These are phyloP conservation scores for Paraphaeosphaeria sporulosa DNA, from an alignment of 2,329 filamentous ascomycete species.

Conservation along the genomic window DNA sequence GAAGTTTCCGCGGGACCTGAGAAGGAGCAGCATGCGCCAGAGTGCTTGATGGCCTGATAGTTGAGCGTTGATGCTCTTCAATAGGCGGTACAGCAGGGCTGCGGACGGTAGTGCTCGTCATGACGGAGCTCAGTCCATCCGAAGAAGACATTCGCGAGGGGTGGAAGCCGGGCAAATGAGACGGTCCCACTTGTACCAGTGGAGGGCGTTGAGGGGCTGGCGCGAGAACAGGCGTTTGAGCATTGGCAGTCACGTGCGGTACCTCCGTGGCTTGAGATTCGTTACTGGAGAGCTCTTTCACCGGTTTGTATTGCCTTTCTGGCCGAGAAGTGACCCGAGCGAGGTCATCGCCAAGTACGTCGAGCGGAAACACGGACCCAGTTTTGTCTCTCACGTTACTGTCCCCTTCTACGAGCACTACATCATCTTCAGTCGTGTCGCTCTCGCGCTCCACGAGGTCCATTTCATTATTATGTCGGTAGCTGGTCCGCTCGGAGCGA, in stretches of 20 bases:
- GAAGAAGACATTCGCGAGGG: slow-evolving; percentile 56
- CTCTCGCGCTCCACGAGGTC: slow-evolving; percentile 38
- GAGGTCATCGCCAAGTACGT: slow-evolving; percentile 33
- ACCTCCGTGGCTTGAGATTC: slow-evolving; percentile 31
- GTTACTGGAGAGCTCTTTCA: slow-evolving; percentile 33
- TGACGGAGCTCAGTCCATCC: slow-evolving; percentile 51
- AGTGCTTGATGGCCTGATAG: slow-evolving; percentile 39
- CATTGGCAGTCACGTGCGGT: slow-evolving; percentile 28
- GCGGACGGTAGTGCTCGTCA: slow-evolving; percentile 44
- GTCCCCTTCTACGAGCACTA: slow-evolving; percentile 35
- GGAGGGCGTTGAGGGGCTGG: slow-evolving; percentile 48
- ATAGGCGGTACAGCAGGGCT: slow-evolving; percentile 41
- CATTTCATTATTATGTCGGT: slow-evolving; percentile 32
- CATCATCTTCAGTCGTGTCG: slow-evolving; percentile 43
- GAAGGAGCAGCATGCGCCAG: slow-evolving; percentile 50
- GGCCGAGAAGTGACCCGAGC: slow-evolving; percentile 31
- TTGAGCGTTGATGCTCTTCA: slow-evolving; percentile 37
- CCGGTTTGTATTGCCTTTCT: slow-evolving; percentile 34
- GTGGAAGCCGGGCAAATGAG: slow-evolving; percentile 58
- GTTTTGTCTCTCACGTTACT: slow-evolving; percentile 30
- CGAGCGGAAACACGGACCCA: slow-evolving; percentile 30
- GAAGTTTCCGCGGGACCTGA: slow-evolving; percentile 82
- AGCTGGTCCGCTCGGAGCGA: slow-evolving; percentile 26
- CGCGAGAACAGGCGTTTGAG: slow-evolving; percentile 34
- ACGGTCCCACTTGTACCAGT: slow-evolving; percentile 53